These are phyloP conservation scores for Plasmodium gaboni DNA, from an alignment of 169 alveolate species.

Conservation along the genomic window DNA sequence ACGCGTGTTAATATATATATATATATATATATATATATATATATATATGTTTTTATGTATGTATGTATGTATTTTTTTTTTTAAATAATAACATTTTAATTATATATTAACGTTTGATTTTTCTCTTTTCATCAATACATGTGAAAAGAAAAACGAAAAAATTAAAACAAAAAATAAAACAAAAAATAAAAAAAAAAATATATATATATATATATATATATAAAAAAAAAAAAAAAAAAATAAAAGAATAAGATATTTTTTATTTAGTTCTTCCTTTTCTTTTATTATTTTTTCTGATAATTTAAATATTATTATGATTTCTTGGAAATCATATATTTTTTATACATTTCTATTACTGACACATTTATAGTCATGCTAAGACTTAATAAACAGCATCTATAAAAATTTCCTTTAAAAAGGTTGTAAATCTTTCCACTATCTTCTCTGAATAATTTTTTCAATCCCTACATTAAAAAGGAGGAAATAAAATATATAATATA, in stretches of 20 bases:
- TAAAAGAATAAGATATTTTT: neutral
- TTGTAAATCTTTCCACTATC: conserved; percentile 28
- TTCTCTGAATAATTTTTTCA: conserved; percentile 32
- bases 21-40: too few relatives aligned
- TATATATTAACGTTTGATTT: too few relatives aligned
- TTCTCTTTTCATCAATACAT: too few relatives aligned
- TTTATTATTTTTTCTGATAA: neutral
- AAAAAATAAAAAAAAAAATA: neutral
- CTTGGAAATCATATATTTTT: conserved; percentile 20
- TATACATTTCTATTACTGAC: conserved; percentile 28
- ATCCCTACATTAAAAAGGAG: conserved; percentile 13
- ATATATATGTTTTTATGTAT: too few relatives aligned
- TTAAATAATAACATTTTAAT: too few relatives aligned
- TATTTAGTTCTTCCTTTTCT: neutral
- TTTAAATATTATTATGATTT: neutral
- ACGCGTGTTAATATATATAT: too few relatives aligned
- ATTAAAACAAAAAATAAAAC: too few relatives aligned
- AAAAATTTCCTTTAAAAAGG: conserved; percentile 53
- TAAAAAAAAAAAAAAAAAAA: neutral
- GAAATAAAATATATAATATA: too few relatives aligned
- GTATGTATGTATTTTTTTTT: too few relatives aligned
- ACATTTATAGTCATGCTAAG: conserved; percentile 63
- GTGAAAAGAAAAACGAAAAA: too few relatives aligned
- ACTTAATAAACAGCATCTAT: conserved; percentile 56
- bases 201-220: neutral